Evolutionary conservation across 257 asterid species (phyloP).

Genomic region (Solanum sitiens): DNA sequence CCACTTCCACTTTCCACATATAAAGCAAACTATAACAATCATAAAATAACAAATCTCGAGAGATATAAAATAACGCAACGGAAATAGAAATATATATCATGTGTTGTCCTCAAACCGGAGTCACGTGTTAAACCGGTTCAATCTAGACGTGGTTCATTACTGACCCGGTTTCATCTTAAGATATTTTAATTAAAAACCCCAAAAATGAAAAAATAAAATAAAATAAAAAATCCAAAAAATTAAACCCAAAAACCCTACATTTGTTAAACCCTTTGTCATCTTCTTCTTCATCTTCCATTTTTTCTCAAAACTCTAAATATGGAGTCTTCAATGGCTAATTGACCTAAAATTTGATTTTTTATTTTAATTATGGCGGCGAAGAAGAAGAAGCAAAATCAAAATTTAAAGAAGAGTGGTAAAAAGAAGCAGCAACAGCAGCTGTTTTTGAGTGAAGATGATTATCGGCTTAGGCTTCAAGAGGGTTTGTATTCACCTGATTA

Average conservation of each 20-base stretch:
- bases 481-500: constrained; percentile 50
- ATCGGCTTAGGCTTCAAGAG: constrained; percentile 62
- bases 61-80: neutral
- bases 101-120: neutral
- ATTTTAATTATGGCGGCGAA: constrained; percentile 23
- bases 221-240: neutral
- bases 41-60: neutral
- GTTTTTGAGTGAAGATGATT: constrained; percentile 51
- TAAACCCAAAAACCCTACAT: constrained; percentile 64
- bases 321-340: constrained; percentile 20
- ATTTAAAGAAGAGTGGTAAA: neutral
- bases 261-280: constrained; percentile 36
- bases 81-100: neutral
- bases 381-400: constrained; percentile 15
- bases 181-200: neutral
- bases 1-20: neutral
- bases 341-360: neutral
- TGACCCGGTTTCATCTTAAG: neutral
- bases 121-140: neutral
- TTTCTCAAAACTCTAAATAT: neutral
- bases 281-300: constrained; percentile 14
- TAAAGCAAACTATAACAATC: neutral
- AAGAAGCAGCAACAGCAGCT: constrained; percentile 25
- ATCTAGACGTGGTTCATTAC: neutral
- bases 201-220: neutral